Evolutionary conservation across 1,139 yeast genomes (phyloP), one percentile per base, ranked within the genome.

Genomic region (Pichia cactophila): DNA sequence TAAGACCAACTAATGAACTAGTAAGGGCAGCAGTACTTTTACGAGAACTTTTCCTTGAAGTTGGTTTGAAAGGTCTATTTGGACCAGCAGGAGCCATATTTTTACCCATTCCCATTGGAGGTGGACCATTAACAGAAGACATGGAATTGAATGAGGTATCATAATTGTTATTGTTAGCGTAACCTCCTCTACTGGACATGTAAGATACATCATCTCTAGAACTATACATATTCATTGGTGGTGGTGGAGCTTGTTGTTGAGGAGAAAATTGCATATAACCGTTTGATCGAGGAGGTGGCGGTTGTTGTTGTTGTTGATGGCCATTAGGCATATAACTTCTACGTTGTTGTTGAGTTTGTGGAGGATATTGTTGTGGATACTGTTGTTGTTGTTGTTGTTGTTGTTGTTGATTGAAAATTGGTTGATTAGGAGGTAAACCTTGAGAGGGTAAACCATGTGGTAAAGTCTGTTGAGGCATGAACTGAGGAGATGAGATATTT

Each of bases 371-470:
- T 12, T 37, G 40, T 9, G 33, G 51, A 17, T 49, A 49, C 28
- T 52, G 58, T 10, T 48, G 50, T n/a, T 40, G 49, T 20, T 43
- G 46, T 42, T 52, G 60, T 20, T 43, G 46, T 42, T 52, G 60
- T 44, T 51, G 56, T 38, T 51, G 58, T 11, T 52, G 55, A 31
- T 26, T 29, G 42, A 58, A 59, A 11, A 60, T 56, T 40, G 43
- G 66, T 45, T 61, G 64, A 36, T 58, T 56, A 23, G 53, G 50
- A 20, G 65, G 66, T 38, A 61, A 51, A 2, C 66, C 67, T 51
- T 63, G 66, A 17, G 65, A 53, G 3, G 66, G 66, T 28, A 62
- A 54, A 16, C 65, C 66, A 46, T 58, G 65, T 7, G 67, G 67
- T 37, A 58, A 54, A 16, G 56, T 58, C 49, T 63, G 67, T 26